Conservation (phyloP, 1,284 basidiomycete species). For the Apiotrichum brassicae region DNA sequence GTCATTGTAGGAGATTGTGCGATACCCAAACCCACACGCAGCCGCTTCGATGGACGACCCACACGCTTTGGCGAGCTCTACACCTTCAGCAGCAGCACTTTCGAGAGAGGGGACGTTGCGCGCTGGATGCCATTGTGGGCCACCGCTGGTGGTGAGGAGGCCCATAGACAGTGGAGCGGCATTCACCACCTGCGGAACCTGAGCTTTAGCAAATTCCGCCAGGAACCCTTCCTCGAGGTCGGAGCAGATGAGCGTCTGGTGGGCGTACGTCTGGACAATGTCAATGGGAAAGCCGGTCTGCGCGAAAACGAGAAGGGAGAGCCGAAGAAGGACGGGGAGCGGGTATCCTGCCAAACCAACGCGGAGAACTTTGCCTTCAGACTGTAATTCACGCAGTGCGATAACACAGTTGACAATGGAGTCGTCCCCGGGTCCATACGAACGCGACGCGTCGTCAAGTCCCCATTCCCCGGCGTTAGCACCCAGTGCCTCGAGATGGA, state of each 20-base stretch:
- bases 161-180: constrained; percentile 93
- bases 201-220: constrained; percentile 57
- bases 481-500: constrained; percentile 54
- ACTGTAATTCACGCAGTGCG: constrained; percentile 67
- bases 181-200: constrained; percentile 64
- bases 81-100: constrained; percentile 24
- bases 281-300: constrained; percentile 62
- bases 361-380: constrained; percentile 66
- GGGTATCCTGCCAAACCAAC: constrained; percentile 86
- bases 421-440: constrained; percentile 67
- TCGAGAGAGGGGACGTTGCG: constrained; percentile 16
- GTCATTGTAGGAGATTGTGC: constrained; percentile 44
- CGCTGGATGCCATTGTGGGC: constrained; percentile 83
- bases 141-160: constrained; percentile 59
- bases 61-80: constrained; percentile 15
- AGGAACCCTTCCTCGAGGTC: constrained; percentile 58
- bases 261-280: constrained; percentile 76
- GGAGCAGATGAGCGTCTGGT: constrained; percentile 74
- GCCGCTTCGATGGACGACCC: constrained; percentile 57
- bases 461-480: constrained; percentile 1
- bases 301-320: constrained; percentile 62
- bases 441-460: constrained; percentile 12
- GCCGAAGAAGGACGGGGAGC: constrained; percentile 76
- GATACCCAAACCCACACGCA: constrained; percentile 66
- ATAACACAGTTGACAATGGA: constrained; percentile 66